phyloP scores from a whole-genome alignment of 1,284 basidiomycete species.

The Pseudomicrostroma phylloplanum region DNA sequence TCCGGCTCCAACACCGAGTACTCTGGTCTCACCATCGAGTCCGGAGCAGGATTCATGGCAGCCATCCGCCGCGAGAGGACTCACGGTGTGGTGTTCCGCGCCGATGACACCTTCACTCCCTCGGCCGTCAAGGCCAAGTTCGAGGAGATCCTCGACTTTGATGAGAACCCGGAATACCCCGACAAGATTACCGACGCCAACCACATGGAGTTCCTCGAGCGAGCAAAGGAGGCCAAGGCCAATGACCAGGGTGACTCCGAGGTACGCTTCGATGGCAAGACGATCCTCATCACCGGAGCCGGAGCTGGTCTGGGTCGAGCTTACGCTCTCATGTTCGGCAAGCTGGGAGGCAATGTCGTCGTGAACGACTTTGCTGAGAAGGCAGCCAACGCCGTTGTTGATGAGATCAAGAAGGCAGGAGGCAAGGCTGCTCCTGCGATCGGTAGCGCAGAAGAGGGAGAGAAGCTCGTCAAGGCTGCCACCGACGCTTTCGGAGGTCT shows the following conservation, averaged over 20 bases:
- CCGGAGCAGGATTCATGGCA: slow-evolving; percentile 86
- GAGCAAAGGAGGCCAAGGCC: slow-evolving; percentile 62
- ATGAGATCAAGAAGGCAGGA: slow-evolving; percentile 78
- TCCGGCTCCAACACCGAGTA: slow-evolving; percentile 56
- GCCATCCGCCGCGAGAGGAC: slow-evolving; percentile 91
- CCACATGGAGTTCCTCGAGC: slow-evolving; percentile 61
- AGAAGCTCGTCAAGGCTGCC: slow-evolving; percentile 79
- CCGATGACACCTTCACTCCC: slow-evolving; percentile 84
- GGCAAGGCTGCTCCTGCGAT: slow-evolving; percentile 80
- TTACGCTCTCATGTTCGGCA: slow-evolving; percentile 84
- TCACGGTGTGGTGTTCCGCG: slow-evolving; percentile 77
- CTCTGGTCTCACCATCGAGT: slow-evolving; percentile 82
- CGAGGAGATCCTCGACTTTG: slow-evolving; percentile 71
- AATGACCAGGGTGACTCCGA: slow-evolving; percentile 66
- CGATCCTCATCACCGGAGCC: slow-evolving; percentile 81
- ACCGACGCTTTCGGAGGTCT: slow-evolving; percentile 80
- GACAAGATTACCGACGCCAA: slow-evolving; percentile 61
- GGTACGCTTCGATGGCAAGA: slow-evolving; percentile 80
- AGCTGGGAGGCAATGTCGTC: slow-evolving; percentile 88
- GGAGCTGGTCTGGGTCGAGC: slow-evolving; percentile 66
- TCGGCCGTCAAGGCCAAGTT: slow-evolving; percentile 61
- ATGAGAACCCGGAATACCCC: slow-evolving; percentile 66
- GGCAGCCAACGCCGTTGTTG: slow-evolving; percentile 73
- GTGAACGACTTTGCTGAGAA: slow-evolving; percentile 91
- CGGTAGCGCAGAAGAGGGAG: slow-evolving; percentile 82